phyloP scores from a whole-genome alignment of 257 asterid species.

The Fraxinus americana region DNA sequence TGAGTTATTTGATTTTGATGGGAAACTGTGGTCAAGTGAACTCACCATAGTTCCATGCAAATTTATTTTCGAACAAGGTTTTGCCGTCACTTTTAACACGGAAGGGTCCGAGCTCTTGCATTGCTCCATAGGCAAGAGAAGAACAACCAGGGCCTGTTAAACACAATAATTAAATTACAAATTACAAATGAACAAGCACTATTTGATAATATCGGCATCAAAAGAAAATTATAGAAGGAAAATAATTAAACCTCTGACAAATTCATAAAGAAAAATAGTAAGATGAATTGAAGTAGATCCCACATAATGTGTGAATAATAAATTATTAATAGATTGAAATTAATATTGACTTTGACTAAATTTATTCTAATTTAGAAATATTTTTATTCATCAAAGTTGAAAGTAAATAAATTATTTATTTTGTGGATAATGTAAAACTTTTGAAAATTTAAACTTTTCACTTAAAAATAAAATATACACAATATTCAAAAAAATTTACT shows the following conservation, averaged over 20 bases:
- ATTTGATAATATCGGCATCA: no score
- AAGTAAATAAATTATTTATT: not conserved
- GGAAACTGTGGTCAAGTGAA: not conserved
- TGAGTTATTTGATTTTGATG: not conserved
- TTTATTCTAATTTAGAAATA: no score
- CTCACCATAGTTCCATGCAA: constrained; percentile 80
- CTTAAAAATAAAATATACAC: not conserved
- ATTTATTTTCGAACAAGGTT: constrained; percentile 66
- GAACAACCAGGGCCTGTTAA: constrained; percentile 94
- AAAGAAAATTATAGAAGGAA: no score
- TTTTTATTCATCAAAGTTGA: no score
- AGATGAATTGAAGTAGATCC: no score
- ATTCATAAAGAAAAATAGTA: no score
- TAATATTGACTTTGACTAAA: no score
- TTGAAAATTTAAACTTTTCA: not conserved
- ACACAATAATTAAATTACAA: not conserved
- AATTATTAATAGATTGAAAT: no score
- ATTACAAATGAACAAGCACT: no score
- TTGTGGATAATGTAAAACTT: not conserved
- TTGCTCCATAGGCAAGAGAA: constrained; percentile 89
- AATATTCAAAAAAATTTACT: not conserved
- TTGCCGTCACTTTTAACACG: constrained; percentile 85
- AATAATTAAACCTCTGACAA: no score
- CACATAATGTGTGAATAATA: no score
- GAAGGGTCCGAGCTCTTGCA: constrained; percentile 91